Base-by-base conservation (phyloP, 768 basidiomycete genomes). In the Hortiboletus flavorubellus region DNA sequence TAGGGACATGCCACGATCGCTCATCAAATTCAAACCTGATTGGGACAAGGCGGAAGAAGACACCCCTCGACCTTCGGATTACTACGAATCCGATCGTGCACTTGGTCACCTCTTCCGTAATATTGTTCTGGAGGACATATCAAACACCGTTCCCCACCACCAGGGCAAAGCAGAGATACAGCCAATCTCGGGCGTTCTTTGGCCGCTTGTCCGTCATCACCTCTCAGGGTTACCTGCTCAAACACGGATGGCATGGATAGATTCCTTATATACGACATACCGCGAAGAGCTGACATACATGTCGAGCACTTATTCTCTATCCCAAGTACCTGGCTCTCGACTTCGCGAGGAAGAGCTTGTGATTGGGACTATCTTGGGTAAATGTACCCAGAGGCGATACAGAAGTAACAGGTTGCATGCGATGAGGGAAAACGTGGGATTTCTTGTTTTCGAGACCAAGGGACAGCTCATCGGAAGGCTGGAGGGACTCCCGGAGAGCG, bases 331-430 rank as follows among this genome's bases (percentile, higher is more conserved):
- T 1, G 82, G 79, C 9, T 75, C 75, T 8, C 77, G 77, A 31
- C 75, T 93, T 34, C 68, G 76, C 7, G 91, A 93, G 64, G 85
- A 86, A 47, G 91, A 93, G 62, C 76, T 91, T 23, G 85, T 90
- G 2, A 70, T 84, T 31, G 89, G 89, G 18, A 84, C 85, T 0
- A 93, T 93, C 53, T 70, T 90, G 43, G 86, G 83, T 2, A 84
- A 84, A 55, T 89, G 85, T 62, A 71, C 80, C 1, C 82, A 90
- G 59, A 77, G 76, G 54, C 72, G 83, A 34, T 85, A 80, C 77
- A 75, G 87, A 54, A 77, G 67, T 30, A 80, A 82, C 57, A 76
- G 86, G 29, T 77, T 79, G 51, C 76, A 84, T 49, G 76, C 83
- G 11, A 88, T 91, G 86, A 75, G 75, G 37, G 70, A 82, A 12